Evolutionary conservation across 1,284 basidiomycete genomes (phyloP).

Genomic region (Cystobasidiaceae sp.): DNA sequence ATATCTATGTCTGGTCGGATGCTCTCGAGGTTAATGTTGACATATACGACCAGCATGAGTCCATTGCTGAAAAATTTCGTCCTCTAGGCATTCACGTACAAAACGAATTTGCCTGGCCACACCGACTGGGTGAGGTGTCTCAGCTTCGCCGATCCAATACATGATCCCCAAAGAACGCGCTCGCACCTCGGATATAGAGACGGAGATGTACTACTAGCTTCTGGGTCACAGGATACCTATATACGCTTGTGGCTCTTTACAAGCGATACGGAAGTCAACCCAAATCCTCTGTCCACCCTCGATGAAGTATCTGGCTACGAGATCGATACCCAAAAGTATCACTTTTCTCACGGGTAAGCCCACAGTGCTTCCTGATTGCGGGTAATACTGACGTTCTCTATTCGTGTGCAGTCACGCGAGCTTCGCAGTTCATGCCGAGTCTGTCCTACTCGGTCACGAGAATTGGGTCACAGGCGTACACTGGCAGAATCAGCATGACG

Average conservation of each 20-base stretch:
- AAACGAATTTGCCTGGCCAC: conserved; percentile 66
- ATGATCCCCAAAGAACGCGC: background rate
- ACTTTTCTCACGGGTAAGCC: background rate
- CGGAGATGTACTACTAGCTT: conserved; percentile 62
- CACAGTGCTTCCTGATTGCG: background rate
- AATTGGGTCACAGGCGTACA: conserved; percentile 77
- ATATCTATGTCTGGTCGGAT: too few species aligned
- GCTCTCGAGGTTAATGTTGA: too few species aligned
- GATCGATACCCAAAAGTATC: conserved; percentile 63
- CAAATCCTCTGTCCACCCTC: conserved; percentile 30
- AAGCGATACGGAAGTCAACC: too few species aligned
- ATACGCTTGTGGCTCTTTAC: conserved; percentile 76
- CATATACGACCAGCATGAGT: background rate
- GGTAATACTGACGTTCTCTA: conserved; percentile 25
- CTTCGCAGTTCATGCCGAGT: conserved; percentile 68
- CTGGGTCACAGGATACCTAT: conserved; percentile 86
- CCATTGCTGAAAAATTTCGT: background rate
- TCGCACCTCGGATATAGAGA: conserved; percentile 45
- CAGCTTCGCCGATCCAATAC: conserved; percentile 55
- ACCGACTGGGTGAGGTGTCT: conserved; percentile 88
- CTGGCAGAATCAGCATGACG: conserved; percentile 58
- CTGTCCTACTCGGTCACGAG: conserved; percentile 86
- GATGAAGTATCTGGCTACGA: conserved; percentile 55
- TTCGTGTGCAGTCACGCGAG: background rate
- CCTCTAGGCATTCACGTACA: background rate